Percentiles rank a stretch among this genome's conserved stretches.
Evolutionary conservation across 192 early-diverging fungal genomes (phyloP).

Genomic region (Coemansia sp.): DNA sequence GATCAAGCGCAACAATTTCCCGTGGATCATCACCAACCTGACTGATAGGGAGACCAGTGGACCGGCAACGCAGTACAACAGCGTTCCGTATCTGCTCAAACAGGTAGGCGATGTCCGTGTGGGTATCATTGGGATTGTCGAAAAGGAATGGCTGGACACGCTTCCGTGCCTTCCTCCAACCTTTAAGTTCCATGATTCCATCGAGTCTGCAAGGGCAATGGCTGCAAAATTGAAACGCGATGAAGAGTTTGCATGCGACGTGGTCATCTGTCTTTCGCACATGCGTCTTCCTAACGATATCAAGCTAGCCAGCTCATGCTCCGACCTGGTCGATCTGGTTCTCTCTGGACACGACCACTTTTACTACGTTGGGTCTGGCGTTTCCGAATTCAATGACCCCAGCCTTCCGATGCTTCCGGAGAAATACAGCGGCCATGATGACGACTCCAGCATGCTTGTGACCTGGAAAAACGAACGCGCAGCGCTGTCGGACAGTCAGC

Average conservation of each 20-base stretch:
- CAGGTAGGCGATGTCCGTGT: conserved; percentile 53
- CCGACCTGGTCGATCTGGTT: conserved; percentile 63
- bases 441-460: conserved; percentile 36
- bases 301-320: conserved; percentile 53
- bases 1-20: conserved; percentile 59
- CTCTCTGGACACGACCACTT: conserved; percentile 74
- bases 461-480: conserved; percentile 49
- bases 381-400: conserved; percentile 33
- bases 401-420: conserved; percentile 3
- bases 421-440: conserved; percentile 15
- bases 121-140: conserved; percentile 71
- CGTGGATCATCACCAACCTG: conserved; percentile 73
- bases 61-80: conserved; percentile 32
- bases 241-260: conserved; percentile 52
- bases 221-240: conserved; percentile 27
- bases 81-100: conserved; percentile 51
- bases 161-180: conserved; percentile 62
- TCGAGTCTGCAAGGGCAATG: conserved; percentile 50
- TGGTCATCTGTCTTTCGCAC: conserved; percentile 73
- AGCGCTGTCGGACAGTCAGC: conserved; percentile 5
- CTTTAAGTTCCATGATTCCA: conserved; percentile 60
- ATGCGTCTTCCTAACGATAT: conserved; percentile 72
- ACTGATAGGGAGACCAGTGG: conserved; percentile 40
- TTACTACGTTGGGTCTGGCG: conserved; percentile 60
- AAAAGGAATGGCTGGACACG: conserved; percentile 71